phyloP scores from a whole-genome alignment of 164 flowering plant species.

The Vitis labrusca region DNA sequence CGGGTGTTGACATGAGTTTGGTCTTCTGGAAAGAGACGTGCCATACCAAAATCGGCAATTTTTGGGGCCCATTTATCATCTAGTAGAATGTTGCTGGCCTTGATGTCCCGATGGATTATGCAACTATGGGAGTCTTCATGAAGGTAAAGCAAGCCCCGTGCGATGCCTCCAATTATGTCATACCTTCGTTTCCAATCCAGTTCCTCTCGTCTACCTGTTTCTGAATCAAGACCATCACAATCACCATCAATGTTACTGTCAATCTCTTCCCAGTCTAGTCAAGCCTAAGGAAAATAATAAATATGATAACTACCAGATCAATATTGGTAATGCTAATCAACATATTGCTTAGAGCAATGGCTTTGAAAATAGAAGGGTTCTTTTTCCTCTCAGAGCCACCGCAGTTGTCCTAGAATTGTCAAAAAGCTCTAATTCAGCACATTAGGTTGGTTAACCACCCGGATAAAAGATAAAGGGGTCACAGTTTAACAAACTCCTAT shows the following conservation, averaged over 20 bases:
- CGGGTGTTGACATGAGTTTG: constrained; percentile 83
- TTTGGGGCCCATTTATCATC: constrained; percentile 94
- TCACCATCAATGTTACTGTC: constrained; percentile 8
- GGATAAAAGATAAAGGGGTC: too few relatives aligned
- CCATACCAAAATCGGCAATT: constrained; percentile 99
- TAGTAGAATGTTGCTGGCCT: constrained; percentile 86
- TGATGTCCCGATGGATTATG: constrained; percentile 93
- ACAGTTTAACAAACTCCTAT: too few relatives aligned
- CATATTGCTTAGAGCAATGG: too few relatives aligned
- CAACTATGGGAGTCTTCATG: constrained; percentile 73
- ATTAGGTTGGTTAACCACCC: too few relatives aligned
- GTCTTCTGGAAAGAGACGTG: constrained; percentile 84
- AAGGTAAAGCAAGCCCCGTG: constrained; percentile 86
- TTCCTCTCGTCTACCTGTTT: constrained; percentile 29
- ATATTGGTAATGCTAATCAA: too few relatives aligned
- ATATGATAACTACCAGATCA: too few relatives aligned
- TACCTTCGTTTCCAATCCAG: constrained; percentile 80
- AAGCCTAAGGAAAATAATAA: background rate
- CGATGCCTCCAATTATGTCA: constrained; percentile 67
- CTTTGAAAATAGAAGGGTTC: too few relatives aligned
- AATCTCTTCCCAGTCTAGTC: background rate
- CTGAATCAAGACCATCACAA: constrained; percentile 35
- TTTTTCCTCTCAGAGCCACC: too few relatives aligned
- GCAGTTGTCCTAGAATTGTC: too few relatives aligned
- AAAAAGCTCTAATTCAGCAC: too few relatives aligned